phyloP scores from a whole-genome alignment of 352 stramenopile genomes.

The Globisporangium cederbergense region DNA sequence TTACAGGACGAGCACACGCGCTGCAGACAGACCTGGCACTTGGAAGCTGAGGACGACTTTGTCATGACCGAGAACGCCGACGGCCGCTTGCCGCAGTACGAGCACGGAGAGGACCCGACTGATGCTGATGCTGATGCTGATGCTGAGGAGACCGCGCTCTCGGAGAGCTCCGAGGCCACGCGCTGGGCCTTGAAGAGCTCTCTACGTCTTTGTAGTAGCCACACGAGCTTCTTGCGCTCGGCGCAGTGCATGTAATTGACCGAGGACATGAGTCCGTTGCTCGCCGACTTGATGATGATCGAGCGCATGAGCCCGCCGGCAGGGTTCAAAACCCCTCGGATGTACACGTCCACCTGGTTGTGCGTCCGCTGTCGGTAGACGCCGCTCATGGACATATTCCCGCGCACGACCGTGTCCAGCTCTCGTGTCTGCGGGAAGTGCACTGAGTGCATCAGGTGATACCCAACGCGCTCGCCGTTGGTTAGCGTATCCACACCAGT shows the following conservation, averaged over 20 bases:
- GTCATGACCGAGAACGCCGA: not conserved
- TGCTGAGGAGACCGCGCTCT: not conserved
- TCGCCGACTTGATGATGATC: slow-evolving; percentile 32
- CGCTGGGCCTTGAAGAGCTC: slow-evolving; percentile 4
- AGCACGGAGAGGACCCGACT: not conserved
- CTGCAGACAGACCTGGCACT: slow-evolving; percentile 5
- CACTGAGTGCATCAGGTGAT: slow-evolving; percentile 61
- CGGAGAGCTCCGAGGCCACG: not conserved
- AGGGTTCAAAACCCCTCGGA: slow-evolving; percentile 31
- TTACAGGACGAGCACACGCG: slow-evolving; percentile 3
- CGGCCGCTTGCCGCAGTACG: slow-evolving; percentile 1
- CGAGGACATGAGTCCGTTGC: slow-evolving; percentile 23
- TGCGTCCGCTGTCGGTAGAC: slow-evolving; percentile 45
- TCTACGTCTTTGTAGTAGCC: slow-evolving; percentile 1
- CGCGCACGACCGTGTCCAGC: slow-evolving; percentile 33
- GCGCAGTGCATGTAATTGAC: slow-evolving; percentile 24
- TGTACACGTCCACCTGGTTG: slow-evolving; percentile 20
- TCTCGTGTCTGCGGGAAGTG: slow-evolving; percentile 43
- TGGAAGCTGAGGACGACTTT: not conserved
- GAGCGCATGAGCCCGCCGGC: slow-evolving; percentile 41
- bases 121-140: not conserved
- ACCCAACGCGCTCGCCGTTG: slow-evolving; percentile 54
- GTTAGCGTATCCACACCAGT: slow-evolving; percentile 38
- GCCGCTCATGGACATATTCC: slow-evolving; percentile 48
- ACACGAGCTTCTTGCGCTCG: slow-evolving; percentile 14